Evolutionary conservation across 2,329 filamentous ascomycete genomes (phyloP), one percentile per base, ranked within the genome.

Genomic region (Venturia effusa): DNA sequence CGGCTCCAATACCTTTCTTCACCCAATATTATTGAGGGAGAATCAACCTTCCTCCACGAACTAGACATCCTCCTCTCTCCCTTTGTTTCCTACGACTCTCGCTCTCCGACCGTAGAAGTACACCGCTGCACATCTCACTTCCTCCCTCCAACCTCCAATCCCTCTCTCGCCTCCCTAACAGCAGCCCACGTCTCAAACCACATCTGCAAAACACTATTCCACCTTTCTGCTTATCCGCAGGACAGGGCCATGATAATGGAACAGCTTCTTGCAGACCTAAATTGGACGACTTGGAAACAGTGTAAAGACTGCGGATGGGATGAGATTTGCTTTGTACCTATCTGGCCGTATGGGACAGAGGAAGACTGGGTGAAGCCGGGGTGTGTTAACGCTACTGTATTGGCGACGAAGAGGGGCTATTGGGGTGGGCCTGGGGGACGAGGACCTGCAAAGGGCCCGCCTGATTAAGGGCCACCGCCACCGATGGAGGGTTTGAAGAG

Each of bases 201-300:
- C 7, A 67, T 78, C 22, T 78, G 76, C 68, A 68, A 69, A 15
- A 70, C 69, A 11, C 69, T 79, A 0, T 64, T 73, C 22, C 32
- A 61, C 17, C 48, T 65, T 34, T 55, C 32, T 5, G 67, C 68
- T 3, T 32, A 64, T 19, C 60, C 37, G 13, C 30, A 61, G 65
- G n/a, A 61, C 66, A 22, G 59, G 0, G 62, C 76, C 3, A 65
- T 69, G 2, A 67, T 68, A 1, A 66, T 82, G 19, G 68, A 72
- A 7, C 67, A 71, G 0, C 69, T 88, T 19, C 78, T 81, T 24
- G 66, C 72, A 0, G 80, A 80, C 64, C 74, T 88, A 2, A 76
- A 77, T 7, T 88, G 86, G 86, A 79, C 82, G 3, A 78, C 73
- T 0, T 88, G 84, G 84, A 85, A 83, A 68, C 76, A 80, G 61